Evolutionary conservation across 768 basidiomycete genomes (phyloP).

Genomic region (Lactarius sanguifluus): DNA sequence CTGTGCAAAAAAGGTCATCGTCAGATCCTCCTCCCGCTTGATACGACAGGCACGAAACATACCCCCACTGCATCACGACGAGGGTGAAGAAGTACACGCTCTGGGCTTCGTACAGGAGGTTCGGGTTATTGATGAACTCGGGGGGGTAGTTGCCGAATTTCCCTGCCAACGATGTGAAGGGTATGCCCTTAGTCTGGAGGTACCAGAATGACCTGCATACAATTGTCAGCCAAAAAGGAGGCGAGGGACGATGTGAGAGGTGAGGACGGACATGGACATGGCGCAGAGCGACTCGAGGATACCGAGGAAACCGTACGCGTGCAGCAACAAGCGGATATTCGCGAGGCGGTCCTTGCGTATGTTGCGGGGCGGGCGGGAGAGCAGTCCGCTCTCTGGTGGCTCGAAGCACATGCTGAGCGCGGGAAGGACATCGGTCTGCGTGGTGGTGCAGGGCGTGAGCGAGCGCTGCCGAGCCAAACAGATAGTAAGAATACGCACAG

Average conservation of each 20-base stretch:
- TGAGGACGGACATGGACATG: constrained; percentile 44
- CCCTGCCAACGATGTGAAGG: constrained; percentile 48
- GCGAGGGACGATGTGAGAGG: constrained; percentile 6
- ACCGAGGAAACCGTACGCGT: constrained; percentile 60
- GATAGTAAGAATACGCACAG: constrained; percentile 22
- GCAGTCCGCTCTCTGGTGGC: constrained; percentile 58
- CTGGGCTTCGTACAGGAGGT: constrained; percentile 47
- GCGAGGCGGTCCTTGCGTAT: constrained; percentile 56
- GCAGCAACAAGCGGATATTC: constrained; percentile 51
- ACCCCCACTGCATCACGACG: constrained; percentile 60
- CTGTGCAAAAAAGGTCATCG: not conserved
- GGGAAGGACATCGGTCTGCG: constrained; percentile 52
- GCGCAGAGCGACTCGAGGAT: constrained; percentile 48
- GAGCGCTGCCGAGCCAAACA: not conserved
- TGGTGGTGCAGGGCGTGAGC: not conserved
- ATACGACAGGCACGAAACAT: not conserved
- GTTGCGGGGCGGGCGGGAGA: constrained; percentile 55
- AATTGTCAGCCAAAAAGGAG: not conserved
- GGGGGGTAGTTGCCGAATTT: constrained; percentile 46
- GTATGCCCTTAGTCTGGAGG: constrained; percentile 47
- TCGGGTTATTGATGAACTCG: constrained; percentile 38
- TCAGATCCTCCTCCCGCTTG: not conserved
- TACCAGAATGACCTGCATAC: constrained; percentile 42
- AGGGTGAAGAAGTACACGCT: constrained; percentile 53
- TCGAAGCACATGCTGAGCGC: constrained; percentile 57